Evolutionary conservation across 2,329 filamentous ascomycete species (phyloP), one percentile per base, ranked within the genome.

Genomic region (Microdochium nivale): DNA sequence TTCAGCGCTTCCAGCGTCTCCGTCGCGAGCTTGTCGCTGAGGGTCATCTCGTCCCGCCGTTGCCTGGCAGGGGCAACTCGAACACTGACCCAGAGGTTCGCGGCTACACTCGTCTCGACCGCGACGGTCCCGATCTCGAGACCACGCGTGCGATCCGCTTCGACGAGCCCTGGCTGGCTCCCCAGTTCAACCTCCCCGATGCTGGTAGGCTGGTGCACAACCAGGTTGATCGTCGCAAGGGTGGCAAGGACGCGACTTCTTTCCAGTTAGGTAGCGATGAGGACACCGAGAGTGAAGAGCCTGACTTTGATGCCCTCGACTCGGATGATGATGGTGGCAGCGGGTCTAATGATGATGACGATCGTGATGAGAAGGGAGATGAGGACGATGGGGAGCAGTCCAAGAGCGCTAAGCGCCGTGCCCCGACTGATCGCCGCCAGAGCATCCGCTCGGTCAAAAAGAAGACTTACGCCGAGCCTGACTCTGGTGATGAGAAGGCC

Each of bases 11-110:
- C 3, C 54, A 54, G 16, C 67, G 70, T 1, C 52, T 72, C 3
- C 67, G 72, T 3, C 54, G 55, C 1, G 58, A 62, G 1, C 55
- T 72, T 13, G 49, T 70, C 16, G 60, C 64, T 7, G 66, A 72
- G 53, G 72, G 72, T n/a, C 68, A 72, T 48, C 50, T 71, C 5
- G 67, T 75, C 1, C 72, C 72, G 1, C 72, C 72, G 2, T 37
- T 65, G 51, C 53, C 59, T 0, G 58, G 60, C 2, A 48, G 56
- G 0, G 57, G 54, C 1, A 50, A 55, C 3, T 37, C 37, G 3
- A 25, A 48, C 0, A 48, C 56, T 9, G 62, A 66, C 49, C 57
- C 57, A 1, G 52, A 55, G 10, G 56, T 72, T 44, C 64, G 70
- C 3, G 69, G 70, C 1, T 65, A 59, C 27, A 57, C 70, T 49